Evolutionary conservation across 2,329 filamentous ascomycete genomes (phyloP), one percentile per base, ranked within the genome.

Genomic region (Nectriaceae sp.): DNA sequence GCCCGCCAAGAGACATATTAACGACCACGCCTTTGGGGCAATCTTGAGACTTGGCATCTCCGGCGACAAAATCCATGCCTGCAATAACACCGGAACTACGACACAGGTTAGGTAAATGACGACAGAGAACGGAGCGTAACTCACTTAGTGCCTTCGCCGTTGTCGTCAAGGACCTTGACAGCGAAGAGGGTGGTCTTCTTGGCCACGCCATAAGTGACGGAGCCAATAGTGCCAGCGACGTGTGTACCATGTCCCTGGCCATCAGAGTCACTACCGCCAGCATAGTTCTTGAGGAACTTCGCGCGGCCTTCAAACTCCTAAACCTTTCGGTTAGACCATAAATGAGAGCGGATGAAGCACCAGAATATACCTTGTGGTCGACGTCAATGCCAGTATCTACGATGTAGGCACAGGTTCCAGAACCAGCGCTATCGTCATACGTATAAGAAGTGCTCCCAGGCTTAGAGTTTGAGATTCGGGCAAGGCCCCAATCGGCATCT

Each of bases 1-100:
- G 40, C n/a, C 78, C 78, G 37, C 79, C 78, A 11, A 83, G 73
- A 8, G 75, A 79, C 77, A 82, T 79, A 68, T 76, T 80, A 57
- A 75, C 73, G 31, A 82, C 74, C 38, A 71, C 64, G 79, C 68
- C 1, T 65, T 52, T 1, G 75, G 77, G 49, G 60, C 63, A 22
- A 60, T 47, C 2, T 75, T 77, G 11, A 78, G 79, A 2, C 84
- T 71, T 19, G 77, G 82, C 76, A 84, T 76, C 68, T 73, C 55
- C 79, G 49, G 80, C 72, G n/a, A 82, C 78, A 15, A 77, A 65
- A 15, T 70, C 11, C 18, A 26, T 26, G 21, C 3, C 8, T 6
- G 11, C 15, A 56, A 53, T 50, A 49, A 63, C 50, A 31, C 43
- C 44, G 3, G 43, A 26, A 3, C 44, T 42, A 41, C 50, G 16